A percentile compares a stretch with the other conserved stretches of the same genome.
phyloP scores from a whole-genome alignment of 1,139 yeast species.

The Lodderomyces elongisporus region DNA sequence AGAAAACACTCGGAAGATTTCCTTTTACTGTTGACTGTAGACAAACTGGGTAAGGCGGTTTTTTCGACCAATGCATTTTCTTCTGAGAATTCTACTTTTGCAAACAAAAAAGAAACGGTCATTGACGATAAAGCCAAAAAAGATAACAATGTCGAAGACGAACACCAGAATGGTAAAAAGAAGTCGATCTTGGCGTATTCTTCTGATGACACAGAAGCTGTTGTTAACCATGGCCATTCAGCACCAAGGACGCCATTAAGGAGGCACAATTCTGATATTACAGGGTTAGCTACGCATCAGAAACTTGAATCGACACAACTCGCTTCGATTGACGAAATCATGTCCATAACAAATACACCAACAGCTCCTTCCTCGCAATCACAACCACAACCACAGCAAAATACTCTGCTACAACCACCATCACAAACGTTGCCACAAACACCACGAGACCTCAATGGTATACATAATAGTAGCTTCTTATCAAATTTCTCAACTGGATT shows the following conservation, averaged over 20 bases:
- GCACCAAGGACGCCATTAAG: conserved; percentile 17
- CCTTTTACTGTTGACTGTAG: conserved; percentile 34
- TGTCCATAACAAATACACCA: conserved; percentile 1
- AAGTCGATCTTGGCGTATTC: too few species aligned
- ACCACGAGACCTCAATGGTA: conserved; percentile 34
- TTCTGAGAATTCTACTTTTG: background rate
- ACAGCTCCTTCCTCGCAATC: background rate
- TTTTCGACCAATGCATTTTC: conserved; percentile 21
- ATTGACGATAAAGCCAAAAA: conserved; percentile 1
- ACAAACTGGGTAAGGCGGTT: conserved; percentile 46
- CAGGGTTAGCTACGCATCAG: conserved; percentile 16
- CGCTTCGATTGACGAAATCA: conserved; percentile 17
- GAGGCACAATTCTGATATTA: conserved; percentile 30
- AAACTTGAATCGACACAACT: conserved; percentile 6
- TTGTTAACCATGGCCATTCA: background rate
- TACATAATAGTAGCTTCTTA: conserved; percentile 13
- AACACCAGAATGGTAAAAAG: too few species aligned
- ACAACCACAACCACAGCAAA: conserved; percentile 1
- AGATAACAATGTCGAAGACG: too few species aligned
- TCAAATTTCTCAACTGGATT: conserved; percentile 21
- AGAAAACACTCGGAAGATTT: conserved; percentile 19
- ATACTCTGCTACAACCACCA: conserved; percentile 1
- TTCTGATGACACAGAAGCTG: too few species aligned
- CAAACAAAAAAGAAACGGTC: background rate
- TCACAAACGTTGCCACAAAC: conserved; percentile 28